A percentile compares a stretch with the other conserved stretches of the same genome.
These are phyloP conservation scores for Fusarium virguliforme DNA, from an alignment of 2,329 filamentous ascomycete species.

Conservation along the genomic window DNA sequence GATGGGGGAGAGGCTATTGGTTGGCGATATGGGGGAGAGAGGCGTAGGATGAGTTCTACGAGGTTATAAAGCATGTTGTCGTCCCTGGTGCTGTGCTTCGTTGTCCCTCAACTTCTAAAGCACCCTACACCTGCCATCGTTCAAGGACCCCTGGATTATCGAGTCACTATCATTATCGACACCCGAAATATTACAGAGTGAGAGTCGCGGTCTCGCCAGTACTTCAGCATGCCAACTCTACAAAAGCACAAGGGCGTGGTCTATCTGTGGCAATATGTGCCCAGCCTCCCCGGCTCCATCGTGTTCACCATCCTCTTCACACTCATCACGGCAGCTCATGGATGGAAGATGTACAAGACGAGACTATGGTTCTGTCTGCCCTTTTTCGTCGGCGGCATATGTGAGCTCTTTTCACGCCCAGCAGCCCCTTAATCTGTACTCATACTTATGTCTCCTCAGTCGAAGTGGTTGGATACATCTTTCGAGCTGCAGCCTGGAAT, in stretches of 20 bases:
- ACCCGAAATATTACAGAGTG: too few species aligned
- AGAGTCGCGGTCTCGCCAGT: too few species aligned
- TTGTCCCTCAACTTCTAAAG: too few species aligned
- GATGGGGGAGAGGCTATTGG: background rate
- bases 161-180: too few species aligned
- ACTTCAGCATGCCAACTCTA: slow-evolving; percentile 19
- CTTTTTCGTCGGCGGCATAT: slow-evolving; percentile 62
- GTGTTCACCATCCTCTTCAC: slow-evolving; percentile 64
- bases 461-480: slow-evolving; percentile 35
- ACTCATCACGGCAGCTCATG: slow-evolving; percentile 59
- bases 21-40: background rate
- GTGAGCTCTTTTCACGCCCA: slow-evolving; percentile 53
- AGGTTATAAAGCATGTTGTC: background rate
- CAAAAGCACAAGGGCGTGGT: slow-evolving; percentile 23
- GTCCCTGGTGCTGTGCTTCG: background rate
- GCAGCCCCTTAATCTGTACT: accelerated
- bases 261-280: slow-evolving; percentile 54
- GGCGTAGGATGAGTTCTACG: background rate
- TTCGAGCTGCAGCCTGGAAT: slow-evolving; percentile 29
- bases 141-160: too few species aligned
- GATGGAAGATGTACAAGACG: slow-evolving; percentile 59
- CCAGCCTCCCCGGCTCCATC: slow-evolving; percentile 62
- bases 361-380: slow-evolving; percentile 66
- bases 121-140: too few species aligned
- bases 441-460: background rate